These are phyloP conservation scores for Alternaria tenuissima DNA, from an alignment of 2,329 filamentous ascomycete species.

Conservation along the genomic window DNA sequence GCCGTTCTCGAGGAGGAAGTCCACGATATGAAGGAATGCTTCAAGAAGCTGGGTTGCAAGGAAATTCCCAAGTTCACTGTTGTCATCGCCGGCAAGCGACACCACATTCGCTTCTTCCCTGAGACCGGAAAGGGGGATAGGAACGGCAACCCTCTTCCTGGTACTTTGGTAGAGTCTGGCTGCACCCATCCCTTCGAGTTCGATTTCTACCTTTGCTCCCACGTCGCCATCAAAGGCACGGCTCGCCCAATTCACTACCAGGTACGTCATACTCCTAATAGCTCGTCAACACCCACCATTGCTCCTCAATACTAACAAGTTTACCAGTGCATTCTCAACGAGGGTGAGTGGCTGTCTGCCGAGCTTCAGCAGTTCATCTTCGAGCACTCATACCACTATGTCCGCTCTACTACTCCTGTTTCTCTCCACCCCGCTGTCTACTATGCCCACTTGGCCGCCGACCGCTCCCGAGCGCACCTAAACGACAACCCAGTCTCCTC, in stretches of 20 bases:
- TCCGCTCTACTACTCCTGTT: constrained; percentile 89
- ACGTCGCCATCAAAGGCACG: constrained; percentile 90
- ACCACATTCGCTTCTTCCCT: constrained; percentile 90
- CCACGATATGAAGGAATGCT: constrained; percentile 69
- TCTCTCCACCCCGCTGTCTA: constrained; percentile 90
- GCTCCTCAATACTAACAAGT: too few species aligned
- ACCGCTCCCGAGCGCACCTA: constrained; percentile 80
- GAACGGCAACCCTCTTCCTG: constrained; percentile 84
- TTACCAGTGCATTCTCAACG: constrained; percentile 79
- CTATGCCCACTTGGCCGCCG: constrained; percentile 90
- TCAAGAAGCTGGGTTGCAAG: constrained; percentile 55
- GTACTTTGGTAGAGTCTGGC: constrained; percentile 85
- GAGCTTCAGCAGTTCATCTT: constrained; percentile 89
- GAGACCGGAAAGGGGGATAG: constrained; percentile 68
- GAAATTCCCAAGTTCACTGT: constrained; percentile 76
- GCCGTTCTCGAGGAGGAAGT: constrained; percentile 85
- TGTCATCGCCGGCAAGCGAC: constrained; percentile 89
- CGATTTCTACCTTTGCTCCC: constrained; percentile 80
- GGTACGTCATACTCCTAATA: too few species aligned
- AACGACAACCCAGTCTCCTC: constrained; percentile 52
- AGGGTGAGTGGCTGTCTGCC: constrained; percentile 72
- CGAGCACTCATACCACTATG: constrained; percentile 93
- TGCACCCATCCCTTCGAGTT: constrained; percentile 92
- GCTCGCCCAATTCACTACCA: constrained; percentile 87
- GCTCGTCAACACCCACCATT: too few species aligned